These are phyloP conservation scores for Pachyrhizus erosus DNA, from an alignment of 306 rosid species.

Conservation along the genomic window DNA sequence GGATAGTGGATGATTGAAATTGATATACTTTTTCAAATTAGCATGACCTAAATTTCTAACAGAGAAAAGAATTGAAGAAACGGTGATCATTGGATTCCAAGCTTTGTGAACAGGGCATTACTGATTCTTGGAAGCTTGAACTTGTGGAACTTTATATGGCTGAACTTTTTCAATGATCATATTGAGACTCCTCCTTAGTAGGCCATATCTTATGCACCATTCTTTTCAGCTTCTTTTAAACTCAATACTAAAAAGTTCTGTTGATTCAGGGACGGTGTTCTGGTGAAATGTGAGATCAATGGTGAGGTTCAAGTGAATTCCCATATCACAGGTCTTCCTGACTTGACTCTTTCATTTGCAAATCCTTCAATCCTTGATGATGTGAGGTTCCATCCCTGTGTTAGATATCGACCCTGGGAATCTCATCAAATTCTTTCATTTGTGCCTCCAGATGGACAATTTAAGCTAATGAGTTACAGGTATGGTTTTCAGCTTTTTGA, in stretches of 20 bases:
- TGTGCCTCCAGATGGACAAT: slow-evolving; percentile 97
- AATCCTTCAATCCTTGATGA: slow-evolving; percentile 89
- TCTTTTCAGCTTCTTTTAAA: slow-evolving; percentile 24
- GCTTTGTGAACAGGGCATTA: slow-evolving; percentile 33
- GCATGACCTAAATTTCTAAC: neutral
- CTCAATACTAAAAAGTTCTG: slow-evolving; percentile 18
- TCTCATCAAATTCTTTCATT: slow-evolving; percentile 86
- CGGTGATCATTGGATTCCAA: neutral
- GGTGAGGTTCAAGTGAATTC: slow-evolving; percentile 97
- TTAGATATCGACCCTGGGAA: slow-evolving; percentile 92
- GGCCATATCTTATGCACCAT: slow-evolving; percentile 12
- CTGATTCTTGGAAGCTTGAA: slow-evolving; percentile 25
- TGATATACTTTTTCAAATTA: neutral
- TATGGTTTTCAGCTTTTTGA: slow-evolving; percentile 34
- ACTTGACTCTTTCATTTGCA: slow-evolving; percentile 83
- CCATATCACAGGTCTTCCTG: slow-evolving; percentile 91
- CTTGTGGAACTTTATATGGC: slow-evolving; percentile 31
- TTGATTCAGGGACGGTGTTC: slow-evolving; percentile 77
- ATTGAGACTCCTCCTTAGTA: slow-evolving; percentile 29
- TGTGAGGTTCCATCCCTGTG: slow-evolving; percentile 94
- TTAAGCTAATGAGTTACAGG: slow-evolving; percentile 97
- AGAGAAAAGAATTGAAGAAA: slow-evolving; percentile 20
- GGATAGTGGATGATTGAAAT: neutral
- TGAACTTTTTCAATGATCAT: slow-evolving; percentile 11
- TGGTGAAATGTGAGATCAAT: slow-evolving; percentile 86